A percentile compares a stretch with the other conserved stretches of the same genome.
phyloP scores from a whole-genome alignment of 192 early-diverging fungal species.

The Linnemannia elongata region DNA sequence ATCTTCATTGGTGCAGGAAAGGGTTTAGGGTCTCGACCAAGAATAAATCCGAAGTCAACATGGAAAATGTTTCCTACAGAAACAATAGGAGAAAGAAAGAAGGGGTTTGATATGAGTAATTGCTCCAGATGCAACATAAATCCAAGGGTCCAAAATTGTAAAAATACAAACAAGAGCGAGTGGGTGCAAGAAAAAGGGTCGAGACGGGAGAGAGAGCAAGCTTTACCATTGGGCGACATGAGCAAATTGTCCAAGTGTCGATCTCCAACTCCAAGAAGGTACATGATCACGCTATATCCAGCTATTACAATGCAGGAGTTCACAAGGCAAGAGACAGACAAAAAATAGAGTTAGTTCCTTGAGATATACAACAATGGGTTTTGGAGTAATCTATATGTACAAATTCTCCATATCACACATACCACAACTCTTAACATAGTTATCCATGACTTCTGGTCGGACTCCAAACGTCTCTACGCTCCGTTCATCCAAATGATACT shows the following conservation, averaged over 20 bases:
- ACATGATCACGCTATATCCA: slow-evolving; percentile 99
- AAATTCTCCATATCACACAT: slow-evolving; percentile 14
- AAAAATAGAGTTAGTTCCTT: background rate
- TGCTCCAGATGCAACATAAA: background rate
- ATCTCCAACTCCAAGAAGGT: slow-evolving; percentile 97
- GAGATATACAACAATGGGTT: background rate
- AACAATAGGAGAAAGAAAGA: background rate
- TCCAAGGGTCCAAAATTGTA: background rate
- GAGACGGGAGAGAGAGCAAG: background rate
- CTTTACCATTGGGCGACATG: slow-evolving; percentile 83
- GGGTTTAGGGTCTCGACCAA: slow-evolving; percentile 99
- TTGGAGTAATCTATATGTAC: background rate
- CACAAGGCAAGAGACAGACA: background rate
- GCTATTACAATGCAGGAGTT: slow-evolving; percentile 63
- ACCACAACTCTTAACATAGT: slow-evolving; percentile 96
- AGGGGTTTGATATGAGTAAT: background rate
- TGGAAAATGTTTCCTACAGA: slow-evolving; percentile 89
- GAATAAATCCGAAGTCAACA: slow-evolving; percentile 98
- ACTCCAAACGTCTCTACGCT: slow-evolving; percentile 75
- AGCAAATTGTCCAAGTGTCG: slow-evolving; percentile 98
- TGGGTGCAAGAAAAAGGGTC: background rate
- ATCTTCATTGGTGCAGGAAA: slow-evolving; percentile 99
- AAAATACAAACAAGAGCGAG: slow-evolving; percentile 2
- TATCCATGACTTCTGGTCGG: slow-evolving; percentile 87
- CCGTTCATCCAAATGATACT: slow-evolving; percentile 76